These are phyloP conservation scores for Schoenoplectus tabernaemontani DNA, from an alignment of 202 grass and related monocot genomes.

Conservation along the genomic window DNA sequence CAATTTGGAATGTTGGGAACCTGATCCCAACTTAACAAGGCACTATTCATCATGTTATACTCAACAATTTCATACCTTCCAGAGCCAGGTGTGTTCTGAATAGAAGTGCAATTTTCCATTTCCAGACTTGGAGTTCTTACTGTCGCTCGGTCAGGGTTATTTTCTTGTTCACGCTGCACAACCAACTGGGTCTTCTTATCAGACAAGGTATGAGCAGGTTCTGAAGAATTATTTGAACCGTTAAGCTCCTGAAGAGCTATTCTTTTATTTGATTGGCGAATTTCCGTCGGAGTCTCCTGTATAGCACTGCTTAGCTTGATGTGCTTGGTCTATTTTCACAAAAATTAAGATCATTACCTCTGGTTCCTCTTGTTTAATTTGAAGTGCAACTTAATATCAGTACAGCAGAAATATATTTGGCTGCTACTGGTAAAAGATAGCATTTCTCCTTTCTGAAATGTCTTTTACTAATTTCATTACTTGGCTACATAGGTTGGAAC, in stretches of 20 bases:
- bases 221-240: slow-evolving; percentile 18
- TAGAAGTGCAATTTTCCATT: not conserved
- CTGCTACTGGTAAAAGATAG: not conserved
- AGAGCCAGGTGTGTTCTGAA: slow-evolving; percentile 19
- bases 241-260: slow-evolving; percentile 23
- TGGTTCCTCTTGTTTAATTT: not conserved
- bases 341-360: not conserved
- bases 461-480: not conserved
- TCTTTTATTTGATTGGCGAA: slow-evolving; percentile 12
- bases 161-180: slow-evolving; percentile 23
- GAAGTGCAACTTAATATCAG: not conserved
- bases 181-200: slow-evolving; percentile 19
- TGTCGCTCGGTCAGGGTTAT: not conserved
- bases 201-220: not conserved
- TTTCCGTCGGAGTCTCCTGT: slow-evolving; percentile 36
- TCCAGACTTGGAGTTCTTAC: too few relatives aligned
- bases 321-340: slow-evolving; percentile 37
- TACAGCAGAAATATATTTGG: not conserved
- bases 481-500: not conserved
- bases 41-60: not conserved
- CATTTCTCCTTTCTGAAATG: not conserved
- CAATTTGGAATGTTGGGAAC: not conserved
- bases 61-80: not conserved
- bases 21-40: not conserved
- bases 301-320: slow-evolving; percentile 35